phyloP scores from a whole-genome alignment of 2,329 filamentous ascomycete species.

The Coniella vitis region DNA sequence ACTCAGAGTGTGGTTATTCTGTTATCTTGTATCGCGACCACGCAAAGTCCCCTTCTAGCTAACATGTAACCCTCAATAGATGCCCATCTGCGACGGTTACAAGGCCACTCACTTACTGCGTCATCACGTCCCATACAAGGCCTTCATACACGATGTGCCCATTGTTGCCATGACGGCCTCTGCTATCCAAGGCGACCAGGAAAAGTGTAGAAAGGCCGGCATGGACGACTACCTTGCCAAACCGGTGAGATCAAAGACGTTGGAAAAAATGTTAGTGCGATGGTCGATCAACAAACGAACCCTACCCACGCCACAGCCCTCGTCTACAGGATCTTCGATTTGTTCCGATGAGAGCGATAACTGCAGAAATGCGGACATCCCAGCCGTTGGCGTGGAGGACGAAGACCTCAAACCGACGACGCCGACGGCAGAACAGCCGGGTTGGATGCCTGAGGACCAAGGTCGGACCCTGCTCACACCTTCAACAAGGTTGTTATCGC shows the following conservation, averaged over 20 bases:
- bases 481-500: neutral
- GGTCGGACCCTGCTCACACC: neutral
- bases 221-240: slow-evolving; percentile 52
- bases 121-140: slow-evolving; percentile 58
- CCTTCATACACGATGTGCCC: slow-evolving; percentile 48
- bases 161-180: slow-evolving; percentile 52
- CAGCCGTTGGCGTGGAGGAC: slow-evolving; percentile 11
- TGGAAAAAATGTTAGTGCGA: slow-evolving; percentile 34
- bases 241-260: slow-evolving; percentile 41
- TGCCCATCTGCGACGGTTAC: slow-evolving; percentile 73
- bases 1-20: too few species aligned
- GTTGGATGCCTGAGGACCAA: neutral
- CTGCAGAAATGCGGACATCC: slow-evolving; percentile 20
- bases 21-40: too few species aligned
- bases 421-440: neutral
- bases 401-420: neutral
- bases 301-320: slow-evolving; percentile 1
- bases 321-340: slow-evolving; percentile 5
- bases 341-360: slow-evolving; percentile 21
- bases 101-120: slow-evolving; percentile 67
- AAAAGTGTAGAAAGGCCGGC: slow-evolving; percentile 44
- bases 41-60: too few species aligned
- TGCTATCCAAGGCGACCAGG: slow-evolving; percentile 47
- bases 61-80: slow-evolving; percentile 23
- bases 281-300: slow-evolving; percentile 20